phyloP scores from a whole-genome alignment of 495 filamentous ascomycete genomes.

The Usnea hakonensis region DNA sequence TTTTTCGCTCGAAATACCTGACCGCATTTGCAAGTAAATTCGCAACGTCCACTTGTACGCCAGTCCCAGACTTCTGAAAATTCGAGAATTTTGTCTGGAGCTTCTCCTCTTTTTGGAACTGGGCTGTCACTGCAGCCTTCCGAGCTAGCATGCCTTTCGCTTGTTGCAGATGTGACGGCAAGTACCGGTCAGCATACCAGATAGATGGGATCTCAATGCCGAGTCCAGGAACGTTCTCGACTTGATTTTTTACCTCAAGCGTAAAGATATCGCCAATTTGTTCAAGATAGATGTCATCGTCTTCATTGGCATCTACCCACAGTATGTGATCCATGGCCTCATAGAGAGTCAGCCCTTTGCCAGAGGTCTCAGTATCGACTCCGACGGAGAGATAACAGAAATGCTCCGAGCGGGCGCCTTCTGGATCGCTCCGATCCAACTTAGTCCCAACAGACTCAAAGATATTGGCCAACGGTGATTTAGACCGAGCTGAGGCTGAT shows the following conservation, averaged over 20 bases:
- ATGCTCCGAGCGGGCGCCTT: conserved; percentile 31
- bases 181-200: conserved; percentile 74
- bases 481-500: conserved; percentile 29
- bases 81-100: conserved; percentile 25
- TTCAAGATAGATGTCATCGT: conserved; percentile 48
- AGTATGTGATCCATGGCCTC: conserved; percentile 62
- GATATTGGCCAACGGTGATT: conserved; percentile 17
- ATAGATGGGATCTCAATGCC: conserved; percentile 60
- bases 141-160: conserved; percentile 43
- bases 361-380: conserved; percentile 34
- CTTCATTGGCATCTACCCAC: conserved; percentile 49
- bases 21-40: conserved; percentile 10
- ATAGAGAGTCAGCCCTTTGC: conserved; percentile 55
- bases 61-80: conserved; percentile 3
- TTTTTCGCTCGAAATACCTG: conserved; percentile 16
- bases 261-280: conserved; percentile 60
- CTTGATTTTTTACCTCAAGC: conserved; percentile 46
- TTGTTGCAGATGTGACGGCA: conserved; percentile 48
- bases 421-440: conserved; percentile 25
- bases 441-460: conserved; percentile 21
- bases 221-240: conserved; percentile 38
- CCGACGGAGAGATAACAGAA: conserved; percentile 37
- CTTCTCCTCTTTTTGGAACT: conserved; percentile 37
- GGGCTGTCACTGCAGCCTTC: conserved; percentile 33
- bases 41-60: conserved; percentile 8